Evolutionary conservation across 352 stramenopile species (phyloP).

Genomic region (Phytophthora megakarya): DNA sequence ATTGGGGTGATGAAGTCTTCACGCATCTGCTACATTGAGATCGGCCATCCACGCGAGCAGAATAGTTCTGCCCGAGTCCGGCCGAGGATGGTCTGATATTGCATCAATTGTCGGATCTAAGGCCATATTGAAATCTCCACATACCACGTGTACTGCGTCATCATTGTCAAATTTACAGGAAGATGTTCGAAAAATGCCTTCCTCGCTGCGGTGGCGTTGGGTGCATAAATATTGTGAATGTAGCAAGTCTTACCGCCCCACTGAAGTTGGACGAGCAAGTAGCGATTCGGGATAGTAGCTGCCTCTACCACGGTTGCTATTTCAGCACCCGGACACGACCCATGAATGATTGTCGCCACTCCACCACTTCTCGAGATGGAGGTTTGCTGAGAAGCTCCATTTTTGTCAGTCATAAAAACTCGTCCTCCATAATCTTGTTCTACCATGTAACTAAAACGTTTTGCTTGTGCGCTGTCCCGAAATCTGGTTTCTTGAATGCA

Average conservation of each 20-base stretch:
- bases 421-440: neutral
- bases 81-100: neutral
- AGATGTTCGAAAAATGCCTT: neutral
- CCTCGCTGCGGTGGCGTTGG: neutral
- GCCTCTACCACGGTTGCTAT: neutral
- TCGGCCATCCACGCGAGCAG: neutral
- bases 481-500: neutral
- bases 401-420: neutral
- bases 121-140: slow-evolving; percentile 18
- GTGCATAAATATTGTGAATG: slow-evolving; percentile 15
- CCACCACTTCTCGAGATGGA: neutral
- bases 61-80: neutral
- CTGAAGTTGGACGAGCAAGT: neutral
- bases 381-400: neutral
- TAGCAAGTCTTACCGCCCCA: slow-evolving; percentile 1
- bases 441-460: neutral
- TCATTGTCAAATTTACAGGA: slow-evolving; percentile 7
- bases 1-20: slow-evolving; percentile 14
- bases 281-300: neutral
- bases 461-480: neutral
- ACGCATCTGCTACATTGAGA: slow-evolving; percentile 1
- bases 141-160: slow-evolving; percentile 9
- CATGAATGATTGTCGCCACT: slow-evolving; percentile 3
- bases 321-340: neutral
- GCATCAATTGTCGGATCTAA: neutral